Base-by-base conservation (phyloP, 139 green algal species). In the Auxenochlorella protothecoides region DNA sequence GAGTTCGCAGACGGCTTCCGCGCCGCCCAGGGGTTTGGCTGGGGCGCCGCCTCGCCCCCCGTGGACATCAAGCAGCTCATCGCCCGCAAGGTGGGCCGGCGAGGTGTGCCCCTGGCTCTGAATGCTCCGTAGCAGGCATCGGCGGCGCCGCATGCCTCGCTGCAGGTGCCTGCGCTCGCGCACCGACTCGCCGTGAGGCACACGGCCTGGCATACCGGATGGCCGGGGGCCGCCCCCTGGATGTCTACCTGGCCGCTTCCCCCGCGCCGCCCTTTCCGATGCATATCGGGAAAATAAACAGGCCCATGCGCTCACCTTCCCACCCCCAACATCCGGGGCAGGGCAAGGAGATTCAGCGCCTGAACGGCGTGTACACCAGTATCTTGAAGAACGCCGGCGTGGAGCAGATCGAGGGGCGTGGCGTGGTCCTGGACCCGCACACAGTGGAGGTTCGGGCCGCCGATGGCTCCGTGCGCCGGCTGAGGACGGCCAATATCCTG, bases 301-400 rank as follows among this genome's bases (percentile, higher is more conserved):
- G 52, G 67, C 59, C 73, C 66, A 66, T 15, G 65, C 53, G 16
- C 53, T 15, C 54, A 16, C 65, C 9, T 13, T 53, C 63, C 14
- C 63, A 60, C 73, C 11, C 55, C 65, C 14, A 59, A 67, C 51
- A 66, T 56, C 55, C 62, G 9, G 55, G 72, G 67, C 72, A 98
- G 88, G 84, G 84, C 55, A 92, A 93, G 72, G 95, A 99, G 82
- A 79, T 99, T 15, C 71, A 85, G 68, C 84, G 95, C 0, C 85
- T 99, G 3, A 97, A 96, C 76, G 73, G 73, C 13, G 89, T 96
- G 3, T 99, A 99, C 79, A 87, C 86, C 69, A 91, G 87, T 74
- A 92, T 92, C 3, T 80, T 97, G 5, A 78, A 76, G n/a, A 87
- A 87, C 60, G 87, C 91, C 27, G 85, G 83, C 13, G 88, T 91